Evolutionary conservation across 139 green algal genomes (phyloP).

Genomic region (Picochlorum sp.): DNA sequence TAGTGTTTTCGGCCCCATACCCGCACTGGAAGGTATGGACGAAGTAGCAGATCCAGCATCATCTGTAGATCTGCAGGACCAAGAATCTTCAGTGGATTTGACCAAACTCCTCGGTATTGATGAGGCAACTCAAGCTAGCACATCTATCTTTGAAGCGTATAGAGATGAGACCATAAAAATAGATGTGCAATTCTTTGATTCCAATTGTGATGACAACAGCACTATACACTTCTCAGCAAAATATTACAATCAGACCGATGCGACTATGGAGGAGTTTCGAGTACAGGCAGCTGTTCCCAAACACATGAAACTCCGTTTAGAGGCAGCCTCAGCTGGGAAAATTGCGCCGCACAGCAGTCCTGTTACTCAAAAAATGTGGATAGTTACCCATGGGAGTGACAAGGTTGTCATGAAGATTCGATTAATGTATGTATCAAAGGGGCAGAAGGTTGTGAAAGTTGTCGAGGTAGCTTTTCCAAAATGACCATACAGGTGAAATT

Average conservation of each 20-base stretch:
- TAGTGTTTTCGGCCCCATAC: conserved; percentile 86
- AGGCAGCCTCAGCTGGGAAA: conserved; percentile 41
- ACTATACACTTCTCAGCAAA: conserved; percentile 50
- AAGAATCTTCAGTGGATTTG: conserved; percentile 23
- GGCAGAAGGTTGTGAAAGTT: conserved; percentile 40
- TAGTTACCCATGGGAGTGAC: no score
- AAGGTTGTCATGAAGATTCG: conserved; percentile 69
- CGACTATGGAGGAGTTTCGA: conserved; percentile 62
- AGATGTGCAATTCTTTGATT: not conserved
- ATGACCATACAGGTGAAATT: no score
- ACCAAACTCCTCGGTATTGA: conserved; percentile 46
- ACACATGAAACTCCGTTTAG: conserved; percentile 70
- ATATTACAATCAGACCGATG: conserved; percentile 49
- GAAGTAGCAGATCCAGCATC: conserved; percentile 13
- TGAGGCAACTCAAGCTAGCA: not conserved
- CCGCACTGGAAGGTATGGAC: conserved; percentile 14
- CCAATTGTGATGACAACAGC: not conserved
- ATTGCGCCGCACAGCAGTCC: no score
- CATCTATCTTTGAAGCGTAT: not conserved
- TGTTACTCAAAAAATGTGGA: no score
- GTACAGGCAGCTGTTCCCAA: conserved; percentile 94
- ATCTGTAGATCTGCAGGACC: conserved; percentile 63
- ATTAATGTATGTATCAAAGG: conserved; percentile 41
- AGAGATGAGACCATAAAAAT: not conserved
- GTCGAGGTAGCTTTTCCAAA: conserved; percentile 59